Evolutionary conservation across 768 basidiomycete genomes (phyloP), one percentile per base, ranked within the genome.

Genomic region (Psilocybe cyanescens): DNA sequence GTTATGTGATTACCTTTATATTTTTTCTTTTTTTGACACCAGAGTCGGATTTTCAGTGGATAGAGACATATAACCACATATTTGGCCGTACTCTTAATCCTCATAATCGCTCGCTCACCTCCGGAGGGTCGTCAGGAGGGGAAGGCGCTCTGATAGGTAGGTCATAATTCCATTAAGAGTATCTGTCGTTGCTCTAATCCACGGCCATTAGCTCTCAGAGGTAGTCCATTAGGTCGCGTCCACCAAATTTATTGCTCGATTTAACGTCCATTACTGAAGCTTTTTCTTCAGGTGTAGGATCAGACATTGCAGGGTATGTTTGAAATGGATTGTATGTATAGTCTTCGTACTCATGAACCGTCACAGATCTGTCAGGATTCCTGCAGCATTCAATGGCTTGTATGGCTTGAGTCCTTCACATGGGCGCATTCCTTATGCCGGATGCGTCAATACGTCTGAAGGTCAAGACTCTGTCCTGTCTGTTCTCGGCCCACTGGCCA

Each of bases 61-160:
- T 81, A 1, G 94, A 97, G 71, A 88, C 91, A 0, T 86, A 80
- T 76, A 95, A 95, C 68, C 75, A 86, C 62, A 78, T 94, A 29
- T 95, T 90, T 66, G 94, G 93, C 1, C 80, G 91, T 53, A 95
- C 94, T 0, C 68, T 76, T 16, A 94, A 95, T 68, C 94, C 94
- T 0, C 76, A 81, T 70, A 93, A 94, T 69, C 83, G 88, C 8
- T 79, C 80, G 16, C 77, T 92, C 52, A 92, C 90, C 4, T 75
- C 79, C 5, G 93, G 94, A 9, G 94, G 94, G 1, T 94, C 92
- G 0, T 91, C 89, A 3, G 94, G 94, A 7, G 94, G 94, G 35
- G 94, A 95, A 76, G 90, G 90, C 45, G 91, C 93, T 1, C 80
- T 95, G 6, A 66, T 94, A 44, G 87, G 86, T 68, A 66, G 80